Evolutionary conservation across 2,329 filamentous ascomycete genomes (phyloP), one percentile per base, ranked within the genome.

Genomic region (Colletotrichum sidae): DNA sequence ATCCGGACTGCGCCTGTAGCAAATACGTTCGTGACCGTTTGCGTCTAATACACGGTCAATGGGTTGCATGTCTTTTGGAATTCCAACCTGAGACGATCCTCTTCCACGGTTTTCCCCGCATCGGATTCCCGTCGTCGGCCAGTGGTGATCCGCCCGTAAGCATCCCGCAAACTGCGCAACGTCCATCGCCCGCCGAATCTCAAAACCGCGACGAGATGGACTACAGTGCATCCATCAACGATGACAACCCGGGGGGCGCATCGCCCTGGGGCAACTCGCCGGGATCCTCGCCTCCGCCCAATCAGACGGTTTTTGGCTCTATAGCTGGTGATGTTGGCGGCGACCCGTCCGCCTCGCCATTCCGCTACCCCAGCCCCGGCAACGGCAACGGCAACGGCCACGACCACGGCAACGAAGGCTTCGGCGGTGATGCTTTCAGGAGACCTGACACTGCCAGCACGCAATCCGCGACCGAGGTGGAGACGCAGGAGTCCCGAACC

Each of bases 241-340:
- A 88, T 70, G 86, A 88, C 50, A 81, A 87, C 69, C 79, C 83
- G 15, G 79, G 77, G 50, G 84, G 80, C 63, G 80, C 78, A 66
- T 87, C 85, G 38, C 86, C 86, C 2, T 88, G 86, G 86, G 85
- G 84, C 12, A 82, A 80, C 62, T 85, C 84, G 38, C 86, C 86
- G 6, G 77, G 78, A 33, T 78, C 81, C 13, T 85, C 85, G 17
- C 84, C 86, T 37, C 78, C 79, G 63, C 80, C 80, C 69, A 80
- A 80, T 68, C 78, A 80, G 47, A 74, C 80, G 33, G 75, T 72
- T 67, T 86, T 86, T 70, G 76, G 75, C 67, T 70, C 77, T 61
- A 67, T 68, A 33, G 63, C 44, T 15, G 62, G 51, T 15, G 62
- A 65, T 45, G 69, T 81, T 69, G 75, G 75, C 53, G 76, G 73